Evolutionary conservation across 2,329 filamentous ascomycete genomes (phyloP).

Genomic region (Cryphonectria nitschkei): DNA sequence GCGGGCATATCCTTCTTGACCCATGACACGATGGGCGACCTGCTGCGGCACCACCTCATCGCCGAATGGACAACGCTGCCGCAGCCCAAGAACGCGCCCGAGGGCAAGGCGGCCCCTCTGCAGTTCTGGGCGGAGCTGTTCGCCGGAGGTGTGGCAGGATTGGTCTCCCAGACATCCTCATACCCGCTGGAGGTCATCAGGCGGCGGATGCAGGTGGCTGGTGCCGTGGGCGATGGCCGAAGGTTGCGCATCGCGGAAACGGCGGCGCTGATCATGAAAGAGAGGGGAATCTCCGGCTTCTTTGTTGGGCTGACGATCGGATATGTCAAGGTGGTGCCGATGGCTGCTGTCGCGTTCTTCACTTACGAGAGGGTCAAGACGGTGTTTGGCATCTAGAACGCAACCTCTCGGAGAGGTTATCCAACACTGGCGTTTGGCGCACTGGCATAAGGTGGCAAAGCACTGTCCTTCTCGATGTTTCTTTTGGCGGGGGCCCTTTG

Average conservation of each 20-base stretch:
- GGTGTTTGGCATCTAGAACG: conserved; percentile 64
- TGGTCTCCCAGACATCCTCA: conserved; percentile 87
- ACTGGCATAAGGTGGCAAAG: conserved; percentile 20
- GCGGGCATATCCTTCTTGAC: conserved; percentile 95
- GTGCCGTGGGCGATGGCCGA: conserved; percentile 88
- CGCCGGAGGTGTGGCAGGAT: conserved; percentile 82
- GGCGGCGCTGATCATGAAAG: conserved; percentile 70
- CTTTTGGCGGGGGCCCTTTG: not conserved
- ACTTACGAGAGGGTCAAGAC: conserved; percentile 68
- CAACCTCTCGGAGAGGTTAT: not conserved
- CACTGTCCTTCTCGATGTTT: conserved; percentile 17
- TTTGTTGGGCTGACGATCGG: conserved; percentile 93
- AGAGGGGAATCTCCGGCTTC: conserved; percentile 80
- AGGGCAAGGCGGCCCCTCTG: conserved; percentile 70
- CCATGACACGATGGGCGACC: conserved; percentile 86
- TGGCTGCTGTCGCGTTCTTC: conserved; percentile 75
- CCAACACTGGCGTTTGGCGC: conserved; percentile 22
- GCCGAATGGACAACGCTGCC: conserved; percentile 77
- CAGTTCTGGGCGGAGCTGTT: conserved; percentile 85
- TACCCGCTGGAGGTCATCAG: conserved; percentile 94
- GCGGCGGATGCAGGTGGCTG: conserved; percentile 93
- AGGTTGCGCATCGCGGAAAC: conserved; percentile 80
- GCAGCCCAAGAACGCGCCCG: conserved; percentile 54
- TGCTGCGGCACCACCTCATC: conserved; percentile 71
- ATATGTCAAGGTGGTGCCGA: conserved; percentile 90